Base-by-base conservation (phyloP, 2,329 filamentous ascomycete species). In the Pseudogymnoascus sp. region DNA sequence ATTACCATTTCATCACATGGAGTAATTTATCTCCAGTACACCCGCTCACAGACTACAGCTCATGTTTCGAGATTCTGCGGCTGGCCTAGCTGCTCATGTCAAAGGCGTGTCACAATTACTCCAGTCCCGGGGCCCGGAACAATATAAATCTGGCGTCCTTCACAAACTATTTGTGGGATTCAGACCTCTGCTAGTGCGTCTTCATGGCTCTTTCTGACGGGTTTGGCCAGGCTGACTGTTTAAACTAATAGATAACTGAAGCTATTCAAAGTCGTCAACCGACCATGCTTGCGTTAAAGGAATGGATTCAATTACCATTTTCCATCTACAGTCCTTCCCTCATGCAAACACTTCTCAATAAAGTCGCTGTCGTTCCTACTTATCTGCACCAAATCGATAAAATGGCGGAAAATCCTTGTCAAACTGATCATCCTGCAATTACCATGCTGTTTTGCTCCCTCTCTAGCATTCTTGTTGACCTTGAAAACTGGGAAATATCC, bases 101-200 rank as follows among this genome's bases (percentile, higher is more conserved):
- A 66, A 69, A n/a, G 74, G 71, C 0, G 67, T 75, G 2, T 67
- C 65, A 0, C 64, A 68, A 19, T 60, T 75, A 7, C 71, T 77
- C 52, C 66, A 71, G 57, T 61, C 68, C 1, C 67, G 68, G 18
- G 61, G 64, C 0, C 70, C 74, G 0, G 65, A 66, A 6, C 63
- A 63, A 6, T 75, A 73, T 52, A 62, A 63, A 3, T 66, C 67
- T 2, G 74, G 72, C 1, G 60, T 69, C n/a, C 63, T 71, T 0
- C 74, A 76, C 45, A 68, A 66, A 33, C 64, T 76, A 0, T 76
- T 76, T 57, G 65, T 73, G 1, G 75, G 74, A 0, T 73, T 73
- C 55, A 65, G 74, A n/a, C 73, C 74, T 5, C 63, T 73, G 5
- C 63, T 76, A 28, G 74, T 75, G 65, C 37, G 71, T 30, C 56